Base-by-base conservation (phyloP, 495 filamentous ascomycete species). In the Aspergillus sparsus region DNA sequence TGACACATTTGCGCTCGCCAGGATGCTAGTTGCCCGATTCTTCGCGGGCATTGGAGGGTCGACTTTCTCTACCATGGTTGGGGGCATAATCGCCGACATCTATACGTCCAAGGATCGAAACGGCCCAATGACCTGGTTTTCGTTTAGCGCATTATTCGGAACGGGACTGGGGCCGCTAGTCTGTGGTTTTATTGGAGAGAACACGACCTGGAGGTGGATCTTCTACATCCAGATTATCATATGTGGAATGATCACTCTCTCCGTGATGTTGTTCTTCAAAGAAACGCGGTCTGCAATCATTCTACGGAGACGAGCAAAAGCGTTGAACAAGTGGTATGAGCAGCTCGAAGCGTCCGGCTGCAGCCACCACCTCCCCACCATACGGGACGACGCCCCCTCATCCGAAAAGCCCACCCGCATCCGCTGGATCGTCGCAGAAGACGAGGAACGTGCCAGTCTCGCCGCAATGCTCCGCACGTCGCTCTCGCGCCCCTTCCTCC, bases 11-110 rank as follows among this genome's bases (percentile, higher is more conserved):
- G 8, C 16, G 12, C 12, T 34, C 12, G 13, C 72, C 67, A 53
- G 7, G 27, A 4, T 34, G 15, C 10, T 63, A 75, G 72, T 15
- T 47, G 15, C 44, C 21, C 3, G 21, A 15, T 8, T 16, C 13
- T 16, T 47, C 1, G 16, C 44, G n/a, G 34, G 18, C 15, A 15
- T 41, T 39, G 51, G n/a, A n/a, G n/a, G n/a, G n/a, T n/a, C 85
- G 2, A 93, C 92, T 0, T 97, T 96, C 68, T 89, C 85, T 7
- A 93, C 91, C 8, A 93, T 96, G 87, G 90, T 96, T 3, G 93
- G 93, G 21, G 93, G 93, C 1, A 89, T 97, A 6, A 87, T 98
- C 32, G 86, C 86, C 52, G 93, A 98, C 66, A 87, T 97, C 54
- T 97, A 92, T 70, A 84, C 86, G 36, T 81, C 87, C 9, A 71